Evolutionary conservation across 768 basidiomycete species (phyloP), one percentile per base, ranked within the genome.

Genomic region (Serendipita sp.): DNA sequence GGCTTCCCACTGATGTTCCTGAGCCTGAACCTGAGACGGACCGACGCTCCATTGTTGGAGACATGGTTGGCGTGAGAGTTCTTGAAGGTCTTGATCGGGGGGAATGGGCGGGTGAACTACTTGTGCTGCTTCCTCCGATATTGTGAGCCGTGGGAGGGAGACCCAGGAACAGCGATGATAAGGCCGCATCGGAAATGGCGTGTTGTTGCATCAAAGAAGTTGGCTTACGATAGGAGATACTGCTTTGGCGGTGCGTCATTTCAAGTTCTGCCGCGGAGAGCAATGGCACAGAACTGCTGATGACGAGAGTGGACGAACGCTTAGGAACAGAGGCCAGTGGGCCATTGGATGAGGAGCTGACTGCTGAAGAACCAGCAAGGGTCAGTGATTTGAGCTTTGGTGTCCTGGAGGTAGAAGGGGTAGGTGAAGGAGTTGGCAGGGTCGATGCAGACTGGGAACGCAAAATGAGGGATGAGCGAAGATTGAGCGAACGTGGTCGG

Each of bases 61-160:
- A 78, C 41, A 75, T 77, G 14, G 78, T 83, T 3, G 85, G 88
- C 0, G 88, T 89, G 75, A 82, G 77, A 68, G 85, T 86, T 13
- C 86, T 88, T 0, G 85, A 41, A n/a, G n/a, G n/a, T 0, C 86
- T 88, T 0, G 85, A 41, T 13, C 86, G 88, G 0, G 86, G 88
- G 0, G 85, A 41, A 7, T 62, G 56, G 42, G 48, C 62, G 22
- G 34, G 61, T 28, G 41, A 33, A 16, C 43, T 41, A 11, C 5
- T 22, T 5, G n/a, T 33, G 26, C 38, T 61, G 41, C 61, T 61
- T 43, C 61, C 33, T 45, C 30, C 30, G 20, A 22, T 30, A 61
- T 61, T 42, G 38, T 38, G 5, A 5, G 14, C 14, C 20, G 38
- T 43, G 48, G 26, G 26, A 44, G 20, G 51, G 51, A 24, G 64